Evolutionary conservation across 768 basidiomycete genomes (phyloP).

Genomic region (Lactifluus pinguis): DNA sequence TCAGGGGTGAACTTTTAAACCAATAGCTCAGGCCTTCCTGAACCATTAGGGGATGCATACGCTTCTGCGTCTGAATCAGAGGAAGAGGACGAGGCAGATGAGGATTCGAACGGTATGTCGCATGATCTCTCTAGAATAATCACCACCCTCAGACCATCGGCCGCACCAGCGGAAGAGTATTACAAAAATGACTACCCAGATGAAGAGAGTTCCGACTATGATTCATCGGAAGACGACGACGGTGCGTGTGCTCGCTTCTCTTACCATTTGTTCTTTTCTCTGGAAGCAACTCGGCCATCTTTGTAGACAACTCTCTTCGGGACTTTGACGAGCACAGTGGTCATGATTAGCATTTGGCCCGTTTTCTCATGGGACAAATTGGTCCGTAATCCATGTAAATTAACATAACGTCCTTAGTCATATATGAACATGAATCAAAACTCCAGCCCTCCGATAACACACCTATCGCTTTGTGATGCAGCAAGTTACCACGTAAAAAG

Average conservation of each 20-base stretch:
- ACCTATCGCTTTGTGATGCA: too few species aligned
- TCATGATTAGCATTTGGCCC: not conserved
- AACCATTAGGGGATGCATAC: slow-evolving; percentile 39
- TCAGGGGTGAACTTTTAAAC: not conserved
- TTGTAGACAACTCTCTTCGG: not conserved
- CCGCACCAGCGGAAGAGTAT: slow-evolving; percentile 58
- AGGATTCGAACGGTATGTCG: slow-evolving; percentile 69
- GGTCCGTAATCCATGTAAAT: not conserved
- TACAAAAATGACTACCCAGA: slow-evolving; percentile 84
- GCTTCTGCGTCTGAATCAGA: slow-evolving; percentile 53
- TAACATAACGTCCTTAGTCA: not conserved
- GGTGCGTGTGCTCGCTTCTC: not conserved
- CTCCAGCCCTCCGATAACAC: not conserved
- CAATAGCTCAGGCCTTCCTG: slow-evolving; percentile 55
- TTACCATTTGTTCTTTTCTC: not conserved
- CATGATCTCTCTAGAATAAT: not conserved
- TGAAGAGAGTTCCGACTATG: slow-evolving; percentile 38
- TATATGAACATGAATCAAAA: not conserved
- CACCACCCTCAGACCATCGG: not conserved
- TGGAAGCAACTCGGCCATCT: not conserved
- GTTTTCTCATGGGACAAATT: not conserved
- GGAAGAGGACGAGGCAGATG: slow-evolving; percentile 67
- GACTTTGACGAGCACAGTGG: not conserved
- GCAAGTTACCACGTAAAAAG: too few species aligned
- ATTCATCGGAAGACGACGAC: slow-evolving; percentile 22